Base-by-base conservation (phyloP, 139 green algal species). In the Deuterostichococcus epilithicus region DNA sequence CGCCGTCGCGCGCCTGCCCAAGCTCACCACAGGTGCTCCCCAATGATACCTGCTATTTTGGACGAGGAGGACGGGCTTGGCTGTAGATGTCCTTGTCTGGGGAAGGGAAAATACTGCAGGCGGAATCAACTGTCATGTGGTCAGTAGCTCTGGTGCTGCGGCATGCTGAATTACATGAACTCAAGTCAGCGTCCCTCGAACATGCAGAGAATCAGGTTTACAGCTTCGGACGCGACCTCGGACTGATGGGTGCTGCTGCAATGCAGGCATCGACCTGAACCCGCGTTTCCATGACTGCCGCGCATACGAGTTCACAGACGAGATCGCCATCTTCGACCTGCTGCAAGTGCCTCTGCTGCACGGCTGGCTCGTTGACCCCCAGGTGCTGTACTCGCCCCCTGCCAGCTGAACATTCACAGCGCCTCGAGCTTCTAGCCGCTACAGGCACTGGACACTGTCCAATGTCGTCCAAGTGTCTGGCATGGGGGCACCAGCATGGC, bases 271-370 rank as follows among this genome's bases (percentile, higher is more conserved):
- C 28, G 44, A 37, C 18, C n/a, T 65, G 73, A n/a, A 34, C 30
- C 52, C 28, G 10, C 37, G 72, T 22, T 82, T 83, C 59, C 58
- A 78, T 68, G 33, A 73, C 38, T 23, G 67, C 60, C 25, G 77
- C 1, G 80, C 72, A 66, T 92, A 91, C 80, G 86, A 94, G 80
- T 93, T 90, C 77, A 96, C 91, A 15, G 70, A 81, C 30, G 92
- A 97, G 80, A 74, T 90, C 4, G 86, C 88, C 23, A 92, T 99
- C 42, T 99, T 99, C 77, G 96, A 99, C 85, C 88, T 99, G 59
- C 85, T 98, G 63, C 92, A 93, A 85, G 92, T 99, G 58, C 73
- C 47, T 26, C 83, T 99, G 25, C 82, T 96, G 58, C 96, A 99
- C 78, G 96, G 94, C 59, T 99, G 96, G 96, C 80, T 99, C 42